A percentile compares a stretch with the other conserved stretches of the same genome.
These are phyloP conservation scores for Thermoascus crustaceus DNA, from an alignment of 2,329 filamentous ascomycete species.

Conservation along the genomic window DNA sequence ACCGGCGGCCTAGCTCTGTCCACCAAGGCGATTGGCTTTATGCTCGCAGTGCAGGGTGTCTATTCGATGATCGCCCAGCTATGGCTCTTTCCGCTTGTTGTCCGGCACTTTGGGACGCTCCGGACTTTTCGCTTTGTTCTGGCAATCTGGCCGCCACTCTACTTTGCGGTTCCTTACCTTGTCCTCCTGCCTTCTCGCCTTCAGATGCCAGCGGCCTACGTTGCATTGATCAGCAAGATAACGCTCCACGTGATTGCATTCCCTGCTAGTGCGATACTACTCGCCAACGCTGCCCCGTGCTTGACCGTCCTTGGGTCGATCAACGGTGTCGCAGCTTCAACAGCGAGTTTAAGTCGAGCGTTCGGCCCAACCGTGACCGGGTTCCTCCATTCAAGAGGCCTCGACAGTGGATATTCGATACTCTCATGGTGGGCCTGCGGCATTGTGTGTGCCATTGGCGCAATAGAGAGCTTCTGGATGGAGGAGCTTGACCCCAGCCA, in stretches of 20 bases:
- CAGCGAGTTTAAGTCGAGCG: slow-evolving; percentile 78
- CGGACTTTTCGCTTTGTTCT: slow-evolving; percentile 75
- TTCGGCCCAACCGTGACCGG: slow-evolving; percentile 86
- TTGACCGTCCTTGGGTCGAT: slow-evolving; percentile 80
- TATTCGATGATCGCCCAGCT: slow-evolving; percentile 85
- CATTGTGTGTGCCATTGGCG: slow-evolving; percentile 65
- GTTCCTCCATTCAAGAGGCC: slow-evolving; percentile 70
- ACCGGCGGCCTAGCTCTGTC: slow-evolving; percentile 75
- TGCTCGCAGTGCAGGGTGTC: slow-evolving; percentile 79
- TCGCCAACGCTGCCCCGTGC: slow-evolving; percentile 80
- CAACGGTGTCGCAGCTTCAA: slow-evolving; percentile 86
- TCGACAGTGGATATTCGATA: slow-evolving; percentile 73
- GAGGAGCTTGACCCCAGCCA: slow-evolving; percentile 49
- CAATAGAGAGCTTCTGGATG: slow-evolving; percentile 66
- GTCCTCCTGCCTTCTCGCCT: slow-evolving; percentile 67
- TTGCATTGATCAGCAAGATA: slow-evolving; percentile 81
- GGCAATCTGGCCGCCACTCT: slow-evolving; percentile 76
- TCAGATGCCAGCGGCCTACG: slow-evolving; percentile 66
- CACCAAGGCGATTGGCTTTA: slow-evolving; percentile 75
- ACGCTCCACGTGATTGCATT: slow-evolving; percentile 87
- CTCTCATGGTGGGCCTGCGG: slow-evolving; percentile 91
- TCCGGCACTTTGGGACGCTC: slow-evolving; percentile 66
- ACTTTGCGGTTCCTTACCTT: slow-evolving; percentile 80
- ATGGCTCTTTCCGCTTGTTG: slow-evolving; percentile 72
- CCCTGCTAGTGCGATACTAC: slow-evolving; percentile 78